Conservation (phyloP, 148 eudicot species). For the Gaultheria prostrata region DNA sequence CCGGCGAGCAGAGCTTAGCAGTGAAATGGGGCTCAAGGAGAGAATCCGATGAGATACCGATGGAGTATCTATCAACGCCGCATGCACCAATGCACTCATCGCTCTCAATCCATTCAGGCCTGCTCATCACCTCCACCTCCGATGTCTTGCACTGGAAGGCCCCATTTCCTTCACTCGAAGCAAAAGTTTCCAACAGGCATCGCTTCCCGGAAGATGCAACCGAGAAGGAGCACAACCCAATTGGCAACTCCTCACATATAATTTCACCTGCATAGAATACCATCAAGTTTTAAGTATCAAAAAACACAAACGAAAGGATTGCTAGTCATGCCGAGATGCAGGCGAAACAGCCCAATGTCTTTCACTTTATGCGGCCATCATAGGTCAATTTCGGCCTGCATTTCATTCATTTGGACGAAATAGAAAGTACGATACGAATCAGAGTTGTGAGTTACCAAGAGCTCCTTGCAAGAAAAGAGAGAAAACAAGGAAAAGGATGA, state of each 20-base stretch:
- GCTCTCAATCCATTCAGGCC: slow-evolving; percentile 35
- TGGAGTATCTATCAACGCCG: slow-evolving; percentile 32
- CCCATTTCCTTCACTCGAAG: slow-evolving; percentile 1
- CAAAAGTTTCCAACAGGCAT: slow-evolving; percentile 36
- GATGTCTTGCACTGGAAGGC: slow-evolving; percentile 35
- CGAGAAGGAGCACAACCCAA: slow-evolving; percentile 34
- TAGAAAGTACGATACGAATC: not conserved
- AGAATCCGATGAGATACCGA: slow-evolving; percentile 42
- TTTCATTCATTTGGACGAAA: not conserved
- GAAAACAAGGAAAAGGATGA: slow-evolving; percentile 30
- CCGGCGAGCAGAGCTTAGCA: slow-evolving; percentile 29
- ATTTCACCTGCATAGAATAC: slow-evolving; percentile 25
- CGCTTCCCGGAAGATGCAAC: slow-evolving; percentile 32
- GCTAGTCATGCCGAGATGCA: not conserved
- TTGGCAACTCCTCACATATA: slow-evolving; percentile 39
- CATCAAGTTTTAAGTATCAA: not conserved
- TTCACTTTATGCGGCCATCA: not conserved
- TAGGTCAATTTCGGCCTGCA: not conserved
- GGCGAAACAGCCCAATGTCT: not conserved
- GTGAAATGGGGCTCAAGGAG: slow-evolving; percentile 31
- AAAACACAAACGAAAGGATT: not conserved
- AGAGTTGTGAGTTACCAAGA: slow-evolving; percentile 24
- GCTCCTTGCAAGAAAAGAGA: slow-evolving; percentile 37
- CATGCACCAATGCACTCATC: slow-evolving; percentile 33
- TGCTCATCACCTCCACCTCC: slow-evolving; percentile 23